Conservation (phyloP, 1,139 yeast species). For the Scheffersomyces parashehatae region DNA sequence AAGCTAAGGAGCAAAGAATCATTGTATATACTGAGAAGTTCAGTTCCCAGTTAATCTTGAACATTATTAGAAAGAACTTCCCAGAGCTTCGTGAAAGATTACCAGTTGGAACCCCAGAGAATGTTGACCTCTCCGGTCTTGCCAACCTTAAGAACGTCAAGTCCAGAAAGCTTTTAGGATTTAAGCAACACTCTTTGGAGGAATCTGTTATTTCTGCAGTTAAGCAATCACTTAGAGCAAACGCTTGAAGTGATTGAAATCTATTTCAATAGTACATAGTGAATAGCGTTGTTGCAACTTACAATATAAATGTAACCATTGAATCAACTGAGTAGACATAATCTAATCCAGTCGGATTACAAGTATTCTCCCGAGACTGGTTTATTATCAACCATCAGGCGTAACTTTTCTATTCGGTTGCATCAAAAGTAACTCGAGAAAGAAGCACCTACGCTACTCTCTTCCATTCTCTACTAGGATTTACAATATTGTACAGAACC, state of each 20-base stretch:
- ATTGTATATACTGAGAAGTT: constrained; percentile 29
- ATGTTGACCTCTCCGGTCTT: constrained; percentile 6
- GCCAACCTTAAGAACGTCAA: constrained; percentile 17
- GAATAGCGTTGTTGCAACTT: no score
- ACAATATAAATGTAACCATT: no score
- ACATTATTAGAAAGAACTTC: constrained; percentile 18
- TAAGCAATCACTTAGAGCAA: constrained; percentile 31
- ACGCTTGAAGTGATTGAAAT: background rate
- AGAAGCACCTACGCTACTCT: background rate
- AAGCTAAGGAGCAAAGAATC: constrained; percentile 27
- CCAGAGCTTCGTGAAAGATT: constrained; percentile 7
- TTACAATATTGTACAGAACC: constrained; percentile 8
- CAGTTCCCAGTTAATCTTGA: constrained; percentile 33
- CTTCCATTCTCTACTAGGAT: background rate
- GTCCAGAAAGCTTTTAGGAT: constrained; percentile 35
- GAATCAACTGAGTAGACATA: no score
- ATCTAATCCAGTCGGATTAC: no score
- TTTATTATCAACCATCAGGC: no score
- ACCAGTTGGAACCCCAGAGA: constrained; percentile 7
- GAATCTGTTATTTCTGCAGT: constrained; percentile 44
- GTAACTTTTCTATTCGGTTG: no score
- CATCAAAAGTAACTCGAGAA: background rate
- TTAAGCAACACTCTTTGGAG: constrained; percentile 36
- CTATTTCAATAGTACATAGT: no score
- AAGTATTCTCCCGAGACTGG: no score